These are phyloP conservation scores for Novymonas esmeraldas DNA, from an alignment of 208 protist species.

Conservation along the genomic window DNA sequence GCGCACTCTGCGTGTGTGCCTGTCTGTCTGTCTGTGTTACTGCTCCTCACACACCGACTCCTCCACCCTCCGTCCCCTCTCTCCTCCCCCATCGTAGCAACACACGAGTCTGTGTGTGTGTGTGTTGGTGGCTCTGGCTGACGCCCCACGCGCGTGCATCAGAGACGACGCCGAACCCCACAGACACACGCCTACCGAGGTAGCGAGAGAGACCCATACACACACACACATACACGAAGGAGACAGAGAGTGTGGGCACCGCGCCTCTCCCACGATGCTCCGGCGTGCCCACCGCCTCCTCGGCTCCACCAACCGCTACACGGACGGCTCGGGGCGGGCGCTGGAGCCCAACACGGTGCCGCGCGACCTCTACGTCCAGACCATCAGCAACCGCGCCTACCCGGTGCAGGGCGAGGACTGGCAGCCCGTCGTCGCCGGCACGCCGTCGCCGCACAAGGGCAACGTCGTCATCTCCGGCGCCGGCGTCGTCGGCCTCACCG, in stretches of 20 bases:
- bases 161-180: no score
- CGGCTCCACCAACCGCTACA: slow-evolving; percentile 88
- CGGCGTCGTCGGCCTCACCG: slow-evolving; percentile 80
- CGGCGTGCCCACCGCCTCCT: slow-evolving; percentile 44
- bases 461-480: slow-evolving; percentile 85
- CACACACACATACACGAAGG: background rate
- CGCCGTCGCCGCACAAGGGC: slow-evolving; percentile 82
- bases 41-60: no score
- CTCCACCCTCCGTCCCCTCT: background rate
- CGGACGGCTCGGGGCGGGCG: slow-evolving; percentile 75
- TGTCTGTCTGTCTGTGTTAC: background rate
- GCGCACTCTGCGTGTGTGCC: background rate
- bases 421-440: slow-evolving; percentile 71
- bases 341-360: slow-evolving; percentile 65
- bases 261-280: slow-evolving; percentile 36
- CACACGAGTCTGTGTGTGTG: no score
- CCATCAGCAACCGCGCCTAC: slow-evolving; percentile 92
- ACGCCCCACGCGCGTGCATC: no score
- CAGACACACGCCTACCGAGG: no score
- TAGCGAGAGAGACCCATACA: no score
- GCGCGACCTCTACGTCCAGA: slow-evolving; percentile 64
- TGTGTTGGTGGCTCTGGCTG: no score
- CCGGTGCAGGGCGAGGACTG: slow-evolving; percentile 77
- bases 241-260: background rate
- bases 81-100: background rate